Percentiles rank a stretch among this genome's conserved stretches.
These are phyloP conservation scores for Wickerhamiella infanticola DNA, from an alignment of 1,139 yeast genomes.

Conservation along the genomic window DNA sequence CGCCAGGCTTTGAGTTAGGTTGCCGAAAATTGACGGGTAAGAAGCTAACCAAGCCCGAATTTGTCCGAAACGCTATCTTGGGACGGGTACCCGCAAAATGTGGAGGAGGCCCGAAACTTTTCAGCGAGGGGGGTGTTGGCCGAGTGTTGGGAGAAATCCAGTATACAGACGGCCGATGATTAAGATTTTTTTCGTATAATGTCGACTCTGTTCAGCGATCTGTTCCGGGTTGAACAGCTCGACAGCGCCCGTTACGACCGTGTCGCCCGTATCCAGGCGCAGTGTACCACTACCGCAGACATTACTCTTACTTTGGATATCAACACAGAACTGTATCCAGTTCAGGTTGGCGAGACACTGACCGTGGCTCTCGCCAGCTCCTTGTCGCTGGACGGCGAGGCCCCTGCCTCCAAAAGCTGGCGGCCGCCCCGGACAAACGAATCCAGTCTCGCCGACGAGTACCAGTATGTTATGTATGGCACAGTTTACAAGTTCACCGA, in stretches of 20 bases:
- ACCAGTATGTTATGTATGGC: conserved; percentile 97
- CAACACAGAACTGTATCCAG: conserved; percentile 86
- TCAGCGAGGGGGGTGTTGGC: background rate
- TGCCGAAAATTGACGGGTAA: too few relatives aligned
- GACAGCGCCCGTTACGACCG: conserved; percentile 88
- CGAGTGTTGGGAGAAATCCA: background rate
- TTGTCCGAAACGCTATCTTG: too few relatives aligned
- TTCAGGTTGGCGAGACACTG: conserved; percentile 57
- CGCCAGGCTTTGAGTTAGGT: too few relatives aligned
- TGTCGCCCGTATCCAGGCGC: conserved; percentile 79
- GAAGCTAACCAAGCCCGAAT: too few relatives aligned
- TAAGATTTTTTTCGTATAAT: background rate
- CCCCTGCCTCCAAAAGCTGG: conserved; percentile 61
- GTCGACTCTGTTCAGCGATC: conserved; percentile 78
- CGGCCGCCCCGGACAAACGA: conserved; percentile 71
- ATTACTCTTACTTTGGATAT: conserved; percentile 79
- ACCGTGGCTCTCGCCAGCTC: conserved; percentile 82
- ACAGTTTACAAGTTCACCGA: conserved; percentile 96
- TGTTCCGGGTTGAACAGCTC: conserved; percentile 71
- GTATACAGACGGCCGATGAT: background rate
- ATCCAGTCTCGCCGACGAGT: conserved; percentile 82
- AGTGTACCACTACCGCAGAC: conserved; percentile 70
- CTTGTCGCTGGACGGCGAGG: conserved; percentile 43
- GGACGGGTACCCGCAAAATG: too few relatives aligned
- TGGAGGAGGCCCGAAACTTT: too few relatives aligned